Conservation (phyloP, 495 filamentous ascomycete species). For the Tetracladium setigerum region DNA sequence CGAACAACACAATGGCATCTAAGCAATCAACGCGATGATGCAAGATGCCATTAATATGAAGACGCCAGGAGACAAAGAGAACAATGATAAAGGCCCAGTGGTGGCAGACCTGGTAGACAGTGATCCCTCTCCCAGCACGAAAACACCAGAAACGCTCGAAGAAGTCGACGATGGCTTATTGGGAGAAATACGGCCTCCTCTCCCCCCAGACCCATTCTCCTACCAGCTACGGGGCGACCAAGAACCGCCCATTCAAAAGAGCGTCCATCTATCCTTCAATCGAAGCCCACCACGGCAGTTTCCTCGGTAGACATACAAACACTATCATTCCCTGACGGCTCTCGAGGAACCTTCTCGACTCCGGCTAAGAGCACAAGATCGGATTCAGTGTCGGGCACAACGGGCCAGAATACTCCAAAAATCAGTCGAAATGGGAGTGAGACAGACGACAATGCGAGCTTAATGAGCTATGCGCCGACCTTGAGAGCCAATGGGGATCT, state of each 20-base stretch:
- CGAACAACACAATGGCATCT: too few relatives aligned
- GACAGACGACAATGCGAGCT: constrained; percentile 71
- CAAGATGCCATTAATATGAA: too few relatives aligned
- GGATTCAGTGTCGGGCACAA: constrained; percentile 12
- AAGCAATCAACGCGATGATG: too few relatives aligned
- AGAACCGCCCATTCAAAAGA: constrained; percentile 10
- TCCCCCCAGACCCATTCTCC: constrained; percentile 59
- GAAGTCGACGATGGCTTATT: background rate
- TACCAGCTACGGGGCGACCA: constrained; percentile 13
- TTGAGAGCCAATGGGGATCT: constrained; percentile 64
- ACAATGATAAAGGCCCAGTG: too few relatives aligned
- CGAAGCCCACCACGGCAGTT: constrained; percentile 75
- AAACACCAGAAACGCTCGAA: background rate
- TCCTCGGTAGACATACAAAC: constrained; percentile 71
- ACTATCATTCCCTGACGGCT: constrained; percentile 59
- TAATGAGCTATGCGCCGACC: constrained; percentile 76
- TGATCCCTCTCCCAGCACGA: too few relatives aligned
- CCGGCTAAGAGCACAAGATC: constrained; percentile 18
- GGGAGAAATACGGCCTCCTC: constrained; percentile 47
- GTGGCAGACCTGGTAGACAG: too few relatives aligned
- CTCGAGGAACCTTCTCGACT: constrained; percentile 52
- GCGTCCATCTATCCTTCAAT: constrained; percentile 45
- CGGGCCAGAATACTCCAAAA: constrained; percentile 17
- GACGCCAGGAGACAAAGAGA: too few relatives aligned
- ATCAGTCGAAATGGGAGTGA: constrained; percentile 42